These are phyloP conservation scores for Fragilariopsis cylindrus DNA, from an alignment of 108 stramenopile species.

Conservation along the genomic window DNA sequence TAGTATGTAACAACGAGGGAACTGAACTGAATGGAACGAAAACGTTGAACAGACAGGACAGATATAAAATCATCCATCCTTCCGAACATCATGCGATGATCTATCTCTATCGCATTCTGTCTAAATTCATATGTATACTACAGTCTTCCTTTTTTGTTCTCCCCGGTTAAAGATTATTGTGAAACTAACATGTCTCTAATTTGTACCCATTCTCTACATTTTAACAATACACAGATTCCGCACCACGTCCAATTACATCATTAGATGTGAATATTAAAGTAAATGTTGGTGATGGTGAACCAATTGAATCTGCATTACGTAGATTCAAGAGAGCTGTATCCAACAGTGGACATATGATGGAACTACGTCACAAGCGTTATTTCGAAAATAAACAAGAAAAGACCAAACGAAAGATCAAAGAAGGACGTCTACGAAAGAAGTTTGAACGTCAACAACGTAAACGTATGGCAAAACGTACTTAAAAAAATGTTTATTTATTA, in stretches of 20 bases:
- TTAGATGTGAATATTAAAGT: constrained; percentile 68
- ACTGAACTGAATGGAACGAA: too few species aligned
- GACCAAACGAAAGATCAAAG: constrained; percentile 89
- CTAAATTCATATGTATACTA: too few species aligned
- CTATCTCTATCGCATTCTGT: too few species aligned
- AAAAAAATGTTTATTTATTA: constrained; percentile 8
- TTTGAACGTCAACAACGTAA: constrained; percentile 86
- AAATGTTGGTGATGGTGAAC: constrained; percentile 82
- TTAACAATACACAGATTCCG: constrained; percentile 1
- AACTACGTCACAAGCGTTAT: constrained; percentile 83
- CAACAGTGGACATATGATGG: constrained; percentile 91
- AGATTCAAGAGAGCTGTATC: constrained; percentile 91
- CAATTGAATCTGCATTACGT: constrained; percentile 85
- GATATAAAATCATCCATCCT: too few species aligned
- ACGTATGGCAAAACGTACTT: constrained; percentile 65
- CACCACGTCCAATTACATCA: constrained; percentile 42
- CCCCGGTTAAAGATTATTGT: too few species aligned
- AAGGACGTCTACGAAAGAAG: constrained; percentile 82
- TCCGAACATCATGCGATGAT: too few species aligned
- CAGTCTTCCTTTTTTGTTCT: too few species aligned
- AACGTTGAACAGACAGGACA: too few species aligned
- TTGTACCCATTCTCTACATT: background rate
- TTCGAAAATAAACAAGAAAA: constrained; percentile 89
- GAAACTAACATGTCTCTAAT: background rate
- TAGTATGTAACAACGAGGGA: too few species aligned